A percentile compares a stretch with the other conserved stretches of the same genome.
phyloP scores from a whole-genome alignment of 163 green algal species.

The Picocystis sp. region DNA sequence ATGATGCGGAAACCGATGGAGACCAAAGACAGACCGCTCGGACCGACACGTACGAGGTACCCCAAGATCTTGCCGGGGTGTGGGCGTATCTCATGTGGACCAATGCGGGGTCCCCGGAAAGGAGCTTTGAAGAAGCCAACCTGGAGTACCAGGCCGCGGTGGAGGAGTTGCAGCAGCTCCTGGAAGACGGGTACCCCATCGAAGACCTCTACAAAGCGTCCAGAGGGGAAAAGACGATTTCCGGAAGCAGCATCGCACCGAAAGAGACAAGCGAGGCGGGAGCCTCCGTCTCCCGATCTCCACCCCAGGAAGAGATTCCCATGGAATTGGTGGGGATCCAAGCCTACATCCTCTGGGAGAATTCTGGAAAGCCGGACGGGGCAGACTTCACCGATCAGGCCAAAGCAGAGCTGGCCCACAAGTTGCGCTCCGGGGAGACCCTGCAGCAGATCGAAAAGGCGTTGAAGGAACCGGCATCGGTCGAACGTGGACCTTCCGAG shows the following conservation, averaged over 20 bases:
- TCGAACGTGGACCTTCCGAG: neutral
- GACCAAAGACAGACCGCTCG: slow-evolving; percentile 13
- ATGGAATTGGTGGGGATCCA: slow-evolving; percentile 44
- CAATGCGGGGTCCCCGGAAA: slow-evolving; percentile 37
- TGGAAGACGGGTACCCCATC: slow-evolving; percentile 9
- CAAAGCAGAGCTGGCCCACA: slow-evolving; percentile 21
- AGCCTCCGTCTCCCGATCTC: slow-evolving; percentile 2
- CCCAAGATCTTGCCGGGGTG: slow-evolving; percentile 72
- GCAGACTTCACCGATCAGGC: slow-evolving; percentile 36
- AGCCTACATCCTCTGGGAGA: slow-evolving; percentile 79
- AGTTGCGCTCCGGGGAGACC: slow-evolving; percentile 18
- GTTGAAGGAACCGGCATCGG: neutral
- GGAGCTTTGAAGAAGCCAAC: slow-evolving; percentile 39
- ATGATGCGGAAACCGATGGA: slow-evolving; percentile 13
- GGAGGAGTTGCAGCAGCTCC: slow-evolving; percentile 11
- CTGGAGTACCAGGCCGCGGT: slow-evolving; percentile 41
- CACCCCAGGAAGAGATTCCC: slow-evolving; percentile 32
- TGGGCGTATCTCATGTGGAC: slow-evolving; percentile 96
- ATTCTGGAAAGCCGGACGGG: slow-evolving; percentile 53
- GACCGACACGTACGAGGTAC: slow-evolving; percentile 30
- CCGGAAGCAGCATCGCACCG: slow-evolving; percentile 22
- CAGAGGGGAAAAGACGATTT: slow-evolving; percentile 13
- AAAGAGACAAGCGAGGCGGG: neutral
- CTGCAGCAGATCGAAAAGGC: slow-evolving; percentile 26
- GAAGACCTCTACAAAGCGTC: slow-evolving; percentile 1